Evolutionary conservation across 257 asterid genomes (phyloP).

Genomic region (Voacanga thouarsii): DNA sequence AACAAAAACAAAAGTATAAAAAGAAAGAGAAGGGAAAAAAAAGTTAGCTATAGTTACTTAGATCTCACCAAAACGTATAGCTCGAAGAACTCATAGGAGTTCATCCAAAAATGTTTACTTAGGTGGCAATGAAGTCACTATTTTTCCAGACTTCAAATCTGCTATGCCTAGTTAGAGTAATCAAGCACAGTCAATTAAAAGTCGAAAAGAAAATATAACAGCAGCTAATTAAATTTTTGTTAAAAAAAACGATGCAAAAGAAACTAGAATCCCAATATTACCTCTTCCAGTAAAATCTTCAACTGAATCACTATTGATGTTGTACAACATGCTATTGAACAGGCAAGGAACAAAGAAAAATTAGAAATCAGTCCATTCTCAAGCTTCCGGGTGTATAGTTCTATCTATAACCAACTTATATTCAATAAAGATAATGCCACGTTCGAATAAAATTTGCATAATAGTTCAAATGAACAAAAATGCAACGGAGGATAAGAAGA

Average conservation of each 20-base stretch:
- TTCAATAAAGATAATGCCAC: no score
- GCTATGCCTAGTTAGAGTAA: constrained; percentile 49
- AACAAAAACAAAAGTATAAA: no score
- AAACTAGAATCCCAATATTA: constrained; percentile 20
- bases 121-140: constrained; percentile 90
- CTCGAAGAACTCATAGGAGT: constrained; percentile 92
- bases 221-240: not conserved
- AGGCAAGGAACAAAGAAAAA: no score
- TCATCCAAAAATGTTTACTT: constrained; percentile 94
- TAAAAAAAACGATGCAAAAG: not conserved
- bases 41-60: not conserved
- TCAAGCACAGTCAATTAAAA: no score
- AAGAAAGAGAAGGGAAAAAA: constrained; percentile 8
- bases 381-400: no score
- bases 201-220: not conserved
- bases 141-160: constrained; percentile 78
- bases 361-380: no score
- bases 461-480: not conserved
- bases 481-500: not conserved
- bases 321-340: no score
- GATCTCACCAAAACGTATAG: constrained; percentile 83
- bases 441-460: constrained; percentile 20
- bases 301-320: constrained; percentile 54
- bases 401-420: no score
- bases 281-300: constrained; percentile 93